Evolutionary conservation across 495 filamentous ascomycete species (phyloP).

Genomic region (Barbatosphaeria neglecta): DNA sequence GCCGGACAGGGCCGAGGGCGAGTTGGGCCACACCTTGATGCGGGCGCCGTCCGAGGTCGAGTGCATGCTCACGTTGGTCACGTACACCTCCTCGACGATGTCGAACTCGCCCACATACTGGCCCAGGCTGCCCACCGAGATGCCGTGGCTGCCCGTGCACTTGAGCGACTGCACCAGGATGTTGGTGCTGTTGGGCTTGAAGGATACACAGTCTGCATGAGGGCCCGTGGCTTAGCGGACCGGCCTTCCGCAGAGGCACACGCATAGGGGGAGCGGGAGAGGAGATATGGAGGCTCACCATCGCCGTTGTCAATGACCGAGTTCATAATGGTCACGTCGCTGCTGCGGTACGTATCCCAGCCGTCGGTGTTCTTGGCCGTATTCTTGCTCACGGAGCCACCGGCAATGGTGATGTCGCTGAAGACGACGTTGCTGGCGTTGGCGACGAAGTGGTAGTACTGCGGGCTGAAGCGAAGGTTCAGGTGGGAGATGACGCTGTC

Average conservation of each 20-base stretch:
- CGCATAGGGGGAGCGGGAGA: not conserved
- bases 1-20: constrained; percentile 13
- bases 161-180: constrained; percentile 58
- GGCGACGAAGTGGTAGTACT: constrained; percentile 42
- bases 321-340: constrained; percentile 55
- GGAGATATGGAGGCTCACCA: constrained; percentile 11
- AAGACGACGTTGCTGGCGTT: constrained; percentile 57
- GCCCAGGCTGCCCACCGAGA: constrained; percentile 56
- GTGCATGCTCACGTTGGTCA: constrained; percentile 56
- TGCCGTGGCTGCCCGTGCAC: constrained; percentile 66
- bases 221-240: no score
- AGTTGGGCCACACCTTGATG: constrained; percentile 41
- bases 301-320: constrained; percentile 59
- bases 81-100: constrained; percentile 53
- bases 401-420: constrained; percentile 50
- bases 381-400: constrained; percentile 19
- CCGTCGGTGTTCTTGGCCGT: constrained; percentile 56
- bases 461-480: constrained; percentile 42
- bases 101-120: constrained; percentile 54
- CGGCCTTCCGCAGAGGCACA: not conserved
- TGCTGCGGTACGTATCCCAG: constrained; percentile 57
- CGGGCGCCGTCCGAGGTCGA: constrained; percentile 55
- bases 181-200: constrained; percentile 68
- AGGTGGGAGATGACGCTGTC: constrained; percentile 15
- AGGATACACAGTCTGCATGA: constrained; percentile 53